Conservation (phyloP, 768 basidiomycete genomes). For the Cyclocybe aegerita region DNA sequence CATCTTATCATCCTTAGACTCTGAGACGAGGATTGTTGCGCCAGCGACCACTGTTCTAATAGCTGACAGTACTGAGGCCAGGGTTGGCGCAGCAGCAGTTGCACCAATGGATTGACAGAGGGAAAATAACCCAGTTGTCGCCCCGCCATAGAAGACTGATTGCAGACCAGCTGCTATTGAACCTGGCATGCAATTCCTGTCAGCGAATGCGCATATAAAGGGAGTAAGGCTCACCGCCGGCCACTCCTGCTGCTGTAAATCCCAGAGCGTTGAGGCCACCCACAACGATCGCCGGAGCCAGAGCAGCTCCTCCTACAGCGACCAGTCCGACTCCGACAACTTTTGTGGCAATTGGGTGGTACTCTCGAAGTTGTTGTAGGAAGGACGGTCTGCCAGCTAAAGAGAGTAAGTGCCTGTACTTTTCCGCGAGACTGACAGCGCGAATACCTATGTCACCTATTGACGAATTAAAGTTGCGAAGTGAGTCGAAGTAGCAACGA, state of each 20-base stretch:
- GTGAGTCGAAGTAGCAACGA: background rate
- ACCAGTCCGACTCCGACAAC: slow-evolving; percentile 10
- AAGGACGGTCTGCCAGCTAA: background rate
- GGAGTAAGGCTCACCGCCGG: slow-evolving; percentile 2
- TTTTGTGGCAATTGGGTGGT: slow-evolving; percentile 2
- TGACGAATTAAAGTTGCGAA: background rate
- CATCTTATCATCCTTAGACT: too few species aligned
- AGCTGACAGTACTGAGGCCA: slow-evolving; percentile 5
- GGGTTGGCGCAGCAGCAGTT: slow-evolving; percentile 7
- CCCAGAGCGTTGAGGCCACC: slow-evolving; percentile 12
- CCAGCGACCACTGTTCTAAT: slow-evolving; percentile 8
- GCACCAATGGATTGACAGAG: slow-evolving; percentile 20
- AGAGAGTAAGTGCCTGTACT: background rate
- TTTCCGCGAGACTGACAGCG: background rate
- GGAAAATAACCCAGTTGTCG: slow-evolving; percentile 20
- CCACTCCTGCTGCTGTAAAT: slow-evolving; percentile 16
- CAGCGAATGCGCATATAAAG: background rate
- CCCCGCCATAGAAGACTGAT: slow-evolving; percentile 13
- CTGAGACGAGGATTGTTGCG: background rate
- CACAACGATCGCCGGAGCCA: slow-evolving; percentile 10
- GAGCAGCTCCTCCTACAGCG: slow-evolving; percentile 10
- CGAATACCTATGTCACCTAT: background rate
- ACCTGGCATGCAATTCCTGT: slow-evolving; percentile 2
- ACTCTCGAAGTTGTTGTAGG: slow-evolving; percentile 5
- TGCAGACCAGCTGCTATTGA: slow-evolving; percentile 13